Evolutionary conservation across 2,329 filamentous ascomycete genomes (phyloP).

Genomic region (Cercospora zeina): DNA sequence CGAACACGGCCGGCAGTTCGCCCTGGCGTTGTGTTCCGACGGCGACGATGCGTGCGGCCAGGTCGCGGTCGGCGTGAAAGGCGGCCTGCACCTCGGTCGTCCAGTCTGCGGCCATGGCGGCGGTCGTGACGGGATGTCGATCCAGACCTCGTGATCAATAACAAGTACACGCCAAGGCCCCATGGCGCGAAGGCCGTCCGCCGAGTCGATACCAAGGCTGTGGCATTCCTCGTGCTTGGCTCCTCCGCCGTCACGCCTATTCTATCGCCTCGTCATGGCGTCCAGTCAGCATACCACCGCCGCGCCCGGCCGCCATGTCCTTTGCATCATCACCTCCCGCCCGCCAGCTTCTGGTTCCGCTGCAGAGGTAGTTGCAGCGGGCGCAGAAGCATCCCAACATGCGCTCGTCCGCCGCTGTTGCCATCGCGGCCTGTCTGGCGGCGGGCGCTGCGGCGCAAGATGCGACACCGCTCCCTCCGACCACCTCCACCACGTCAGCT

Average conservation of each 20-base stretch:
- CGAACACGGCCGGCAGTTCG: slow-evolving; percentile 44
- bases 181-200: neutral
- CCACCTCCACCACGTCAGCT: slow-evolving; percentile 2
- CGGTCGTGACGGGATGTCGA: neutral
- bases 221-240: slow-evolving; percentile 6
- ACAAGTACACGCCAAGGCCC: neutral
- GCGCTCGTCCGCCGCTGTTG: neutral
- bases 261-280: slow-evolving; percentile 19
- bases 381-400: neutral
- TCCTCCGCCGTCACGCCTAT: slow-evolving; percentile 9
- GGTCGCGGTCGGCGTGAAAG: slow-evolving; percentile 24
- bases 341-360: neutral
- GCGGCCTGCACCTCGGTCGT: slow-evolving; percentile 24
- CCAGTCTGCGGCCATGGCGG: slow-evolving; percentile 17
- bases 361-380: neutral
- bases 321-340: neutral
- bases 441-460: slow-evolving; percentile 19
- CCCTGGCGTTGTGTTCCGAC: slow-evolving; percentile 24
- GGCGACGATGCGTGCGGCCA: slow-evolving; percentile 27
- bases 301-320: neutral
- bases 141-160: neutral
- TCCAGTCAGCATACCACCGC: neutral
- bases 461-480: slow-evolving; percentile 11
- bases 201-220: slow-evolving; percentile 14
- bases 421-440: slow-evolving; percentile 12